Base-by-base conservation (phyloP, 2,329 filamentous ascomycete genomes). In the Microcera coccophila region DNA sequence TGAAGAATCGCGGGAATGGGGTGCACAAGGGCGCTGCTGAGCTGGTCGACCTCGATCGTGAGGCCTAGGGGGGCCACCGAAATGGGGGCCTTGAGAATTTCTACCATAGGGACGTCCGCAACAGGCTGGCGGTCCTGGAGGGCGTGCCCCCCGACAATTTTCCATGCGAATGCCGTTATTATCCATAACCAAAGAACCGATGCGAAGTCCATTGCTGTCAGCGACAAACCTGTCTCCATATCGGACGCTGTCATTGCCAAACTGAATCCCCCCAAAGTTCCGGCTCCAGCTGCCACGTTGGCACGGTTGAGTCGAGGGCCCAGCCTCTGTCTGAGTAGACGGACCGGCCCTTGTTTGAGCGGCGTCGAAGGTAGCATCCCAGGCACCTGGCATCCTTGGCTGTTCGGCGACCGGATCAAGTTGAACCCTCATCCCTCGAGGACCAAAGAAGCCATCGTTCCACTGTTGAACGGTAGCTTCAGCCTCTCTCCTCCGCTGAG, bases 391-490 rank as follows among this genome's bases (percentile, higher is more conserved):
- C 44, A 59, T 58, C 12, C 47, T 53, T 14, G 44, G 47, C 15
- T 49, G 54, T 9, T 53, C 50, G 4, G 36, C 38, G 19, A 22
- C 41, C 1, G 49, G 50, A 16, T 59, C 47, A 4, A 72, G 52
- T 1, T 55, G 60, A 31, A 81, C 65, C 3, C 52, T 60, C 9
- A 81, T 61, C 12, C 72, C 72, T 10, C 78, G 64, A 2, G 73
- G 75, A 1, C 52, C 61, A 44, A 81, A 82, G 59, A 81, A 81
- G 4, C 71, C 69, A 3, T 69, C 65, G 49, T 82, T 81, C 78
- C 78, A 82, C 51, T 79, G 73, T 35, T 64, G 56, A 2, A 77
- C 63, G 0, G 71, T 73, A 2, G 61, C 60, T 15, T 73, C 66
- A 5, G 68, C 50, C 18, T 65, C 59, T 36, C 59, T 56, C 2